phyloP scores from a whole-genome alignment of 2,329 filamentous ascomycete species.

The Nothopassalora personata region DNA sequence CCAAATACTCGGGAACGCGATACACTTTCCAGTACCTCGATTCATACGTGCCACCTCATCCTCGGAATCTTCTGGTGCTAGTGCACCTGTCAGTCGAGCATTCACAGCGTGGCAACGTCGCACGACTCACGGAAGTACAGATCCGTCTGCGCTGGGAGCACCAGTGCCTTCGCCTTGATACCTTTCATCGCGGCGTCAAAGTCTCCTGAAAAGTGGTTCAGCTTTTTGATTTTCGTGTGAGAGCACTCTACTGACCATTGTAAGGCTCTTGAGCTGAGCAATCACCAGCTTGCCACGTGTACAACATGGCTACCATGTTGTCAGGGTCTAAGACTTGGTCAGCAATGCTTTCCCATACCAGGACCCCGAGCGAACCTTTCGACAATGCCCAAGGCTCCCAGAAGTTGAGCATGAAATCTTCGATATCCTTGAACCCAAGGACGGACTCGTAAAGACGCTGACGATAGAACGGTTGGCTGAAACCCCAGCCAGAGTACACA shows the following conservation, averaged over 20 bases:
- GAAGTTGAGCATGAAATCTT: conserved; percentile 68
- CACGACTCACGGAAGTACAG: conserved; percentile 64
- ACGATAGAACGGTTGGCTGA: conserved; percentile 73
- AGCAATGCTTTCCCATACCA: conserved; percentile 1
- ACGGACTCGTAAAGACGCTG: conserved; percentile 60
- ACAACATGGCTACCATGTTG: conserved; percentile 68
- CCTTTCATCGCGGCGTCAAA: conserved; percentile 53
- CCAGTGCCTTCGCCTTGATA: conserved; percentile 67
- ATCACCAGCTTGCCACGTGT: conserved; percentile 74
- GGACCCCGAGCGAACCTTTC: conserved; percentile 45
- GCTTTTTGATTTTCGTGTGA: neutral
- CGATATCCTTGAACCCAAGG: conserved; percentile 62
- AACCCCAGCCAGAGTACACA: conserved; percentile 76
- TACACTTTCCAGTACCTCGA: conserved; percentile 52
- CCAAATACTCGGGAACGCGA: conserved; percentile 50
- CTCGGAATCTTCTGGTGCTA: conserved; percentile 67
- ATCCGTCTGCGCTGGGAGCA: conserved; percentile 68
- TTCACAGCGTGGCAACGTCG: too few relatives aligned
- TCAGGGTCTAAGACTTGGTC: conserved; percentile 54
- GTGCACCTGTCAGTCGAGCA: conserved; percentile 6
- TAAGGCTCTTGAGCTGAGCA: conserved; percentile 64
- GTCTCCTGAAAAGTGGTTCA: conserved; percentile 28
- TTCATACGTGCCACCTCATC: conserved; percentile 64
- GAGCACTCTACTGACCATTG: conserved; percentile 36
- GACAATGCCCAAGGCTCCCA: conserved; percentile 71